Conservation (phyloP, 257 asterid species). For the Jaltomata sinuosa region DNA sequence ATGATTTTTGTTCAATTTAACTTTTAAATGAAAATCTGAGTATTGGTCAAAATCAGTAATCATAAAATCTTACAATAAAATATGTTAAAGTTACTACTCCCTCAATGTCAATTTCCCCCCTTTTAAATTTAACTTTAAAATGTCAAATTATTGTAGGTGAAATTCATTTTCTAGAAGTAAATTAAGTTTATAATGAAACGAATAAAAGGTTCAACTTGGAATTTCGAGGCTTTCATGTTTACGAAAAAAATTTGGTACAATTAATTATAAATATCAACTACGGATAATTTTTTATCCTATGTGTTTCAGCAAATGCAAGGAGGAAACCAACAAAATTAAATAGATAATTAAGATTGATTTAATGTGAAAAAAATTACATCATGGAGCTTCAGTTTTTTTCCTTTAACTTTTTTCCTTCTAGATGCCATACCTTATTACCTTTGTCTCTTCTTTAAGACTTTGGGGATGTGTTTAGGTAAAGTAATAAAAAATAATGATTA, state of each 20-base stretch:
- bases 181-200: not conserved
- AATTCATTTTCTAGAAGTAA: not conserved
- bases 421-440: not conserved
- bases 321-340: not conserved
- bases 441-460: not conserved
- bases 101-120: not conserved
- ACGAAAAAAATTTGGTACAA: no score
- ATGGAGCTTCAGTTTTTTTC: not conserved
- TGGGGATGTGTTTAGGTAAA: not conserved
- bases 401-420: not conserved
- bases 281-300: no score
- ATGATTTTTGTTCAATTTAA: not conserved
- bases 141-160: not conserved
- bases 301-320: not conserved
- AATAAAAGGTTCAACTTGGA: not conserved
- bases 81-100: not conserved
- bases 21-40: not conserved
- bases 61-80: not conserved
- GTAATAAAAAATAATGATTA: not conserved
- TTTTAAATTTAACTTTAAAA: not conserved
- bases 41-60: not conserved
- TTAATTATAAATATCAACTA: not conserved
- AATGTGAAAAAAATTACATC: not conserved
- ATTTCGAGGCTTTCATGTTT: no score
- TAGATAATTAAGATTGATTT: not conserved